Conservation (phyloP, 2,329 filamentous ascomycete genomes). For the Sarocladium strictum region DNA sequence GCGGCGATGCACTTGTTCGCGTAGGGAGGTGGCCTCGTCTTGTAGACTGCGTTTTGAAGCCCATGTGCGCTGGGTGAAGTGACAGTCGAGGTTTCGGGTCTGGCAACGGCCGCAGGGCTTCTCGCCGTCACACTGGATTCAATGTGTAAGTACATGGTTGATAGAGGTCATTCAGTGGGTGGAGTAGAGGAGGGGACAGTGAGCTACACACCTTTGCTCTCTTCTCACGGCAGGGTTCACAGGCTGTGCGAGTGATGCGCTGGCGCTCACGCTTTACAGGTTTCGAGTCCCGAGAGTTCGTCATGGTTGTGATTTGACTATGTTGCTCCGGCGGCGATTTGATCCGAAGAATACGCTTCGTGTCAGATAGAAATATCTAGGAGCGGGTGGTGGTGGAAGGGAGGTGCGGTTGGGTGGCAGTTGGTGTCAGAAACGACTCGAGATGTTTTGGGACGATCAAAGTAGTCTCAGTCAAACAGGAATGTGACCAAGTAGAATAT, state of each 20-base stretch:
- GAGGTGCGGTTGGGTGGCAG: too few relatives aligned
- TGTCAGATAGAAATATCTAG: too few relatives aligned
- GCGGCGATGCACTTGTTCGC: slow-evolving; percentile 1
- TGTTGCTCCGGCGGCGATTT: neutral
- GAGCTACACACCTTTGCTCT: slow-evolving; percentile 5
- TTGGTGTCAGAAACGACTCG: neutral
- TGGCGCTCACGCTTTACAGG: slow-evolving; percentile 1
- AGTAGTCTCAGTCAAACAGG: neutral
- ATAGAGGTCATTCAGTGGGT: too few relatives aligned
- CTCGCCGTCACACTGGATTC: slow-evolving; percentile 4
- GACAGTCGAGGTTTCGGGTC: slow-evolving; percentile 1
- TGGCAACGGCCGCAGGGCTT: slow-evolving; percentile 6
- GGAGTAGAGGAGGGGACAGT: neutral
- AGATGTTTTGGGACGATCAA: neutral
- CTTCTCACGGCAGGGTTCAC: slow-evolving; percentile 6
- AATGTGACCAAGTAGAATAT: neutral
- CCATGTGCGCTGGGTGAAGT: slow-evolving; percentile 5
- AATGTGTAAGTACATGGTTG: too few relatives aligned
- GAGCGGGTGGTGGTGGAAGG: too few relatives aligned
- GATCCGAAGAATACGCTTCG: neutral
- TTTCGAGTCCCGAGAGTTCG: neutral
- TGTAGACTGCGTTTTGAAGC: slow-evolving; percentile 4
- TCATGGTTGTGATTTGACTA: neutral
- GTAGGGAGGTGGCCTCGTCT: slow-evolving; percentile 1
- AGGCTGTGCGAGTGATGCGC: slow-evolving; percentile 5